Evolutionary conservation across 495 filamentous ascomycete species (phyloP).

Genomic region (Talaromyces borbonicus): DNA sequence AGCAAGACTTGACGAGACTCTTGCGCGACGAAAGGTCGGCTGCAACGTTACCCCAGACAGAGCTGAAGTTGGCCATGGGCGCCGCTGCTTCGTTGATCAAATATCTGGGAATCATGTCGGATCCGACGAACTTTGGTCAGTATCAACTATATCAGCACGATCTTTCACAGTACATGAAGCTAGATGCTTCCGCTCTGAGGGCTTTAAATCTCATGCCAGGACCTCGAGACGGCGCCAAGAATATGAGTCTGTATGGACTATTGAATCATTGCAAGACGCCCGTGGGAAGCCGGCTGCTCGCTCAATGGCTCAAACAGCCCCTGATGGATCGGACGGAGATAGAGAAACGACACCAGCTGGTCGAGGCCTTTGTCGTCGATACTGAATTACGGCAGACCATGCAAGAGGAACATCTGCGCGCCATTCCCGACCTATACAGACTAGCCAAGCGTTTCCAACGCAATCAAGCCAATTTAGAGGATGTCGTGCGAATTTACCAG

Average conservation of each 20-base stretch:
- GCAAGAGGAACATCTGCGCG: conserved; percentile 93
- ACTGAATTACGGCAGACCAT: conserved; percentile 93
- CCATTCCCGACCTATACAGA: conserved; percentile 89
- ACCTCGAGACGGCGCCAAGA: conserved; percentile 85
- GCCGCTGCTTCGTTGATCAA: conserved; percentile 90
- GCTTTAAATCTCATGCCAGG: conserved; percentile 97
- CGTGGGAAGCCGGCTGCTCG: conserved; percentile 77
- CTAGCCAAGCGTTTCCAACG: conserved; percentile 91
- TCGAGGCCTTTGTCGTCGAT: conserved; percentile 89
- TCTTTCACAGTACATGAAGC: conserved; percentile 95
- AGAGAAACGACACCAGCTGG: conserved; percentile 82
- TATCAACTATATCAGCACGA: conserved; percentile 98
- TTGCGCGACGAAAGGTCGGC: conserved; percentile 75
- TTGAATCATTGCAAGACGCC: conserved; percentile 98
- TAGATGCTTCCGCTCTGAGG: conserved; percentile 88
- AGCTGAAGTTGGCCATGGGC: conserved; percentile 94
- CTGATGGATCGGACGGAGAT: conserved; percentile 89
- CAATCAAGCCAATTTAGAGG: conserved; percentile 81
- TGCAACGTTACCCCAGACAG: conserved; percentile 74
- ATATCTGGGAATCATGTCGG: conserved; percentile 85
- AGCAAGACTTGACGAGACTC: conserved; percentile 83
- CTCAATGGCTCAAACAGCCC: conserved; percentile 97
- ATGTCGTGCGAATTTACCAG: conserved; percentile 92
- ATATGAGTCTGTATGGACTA: conserved; percentile 91
- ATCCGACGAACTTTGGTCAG: conserved; percentile 90